Conservation (phyloP, 768 basidiomycete species). For the Kwoniella shandongensis region DNA sequence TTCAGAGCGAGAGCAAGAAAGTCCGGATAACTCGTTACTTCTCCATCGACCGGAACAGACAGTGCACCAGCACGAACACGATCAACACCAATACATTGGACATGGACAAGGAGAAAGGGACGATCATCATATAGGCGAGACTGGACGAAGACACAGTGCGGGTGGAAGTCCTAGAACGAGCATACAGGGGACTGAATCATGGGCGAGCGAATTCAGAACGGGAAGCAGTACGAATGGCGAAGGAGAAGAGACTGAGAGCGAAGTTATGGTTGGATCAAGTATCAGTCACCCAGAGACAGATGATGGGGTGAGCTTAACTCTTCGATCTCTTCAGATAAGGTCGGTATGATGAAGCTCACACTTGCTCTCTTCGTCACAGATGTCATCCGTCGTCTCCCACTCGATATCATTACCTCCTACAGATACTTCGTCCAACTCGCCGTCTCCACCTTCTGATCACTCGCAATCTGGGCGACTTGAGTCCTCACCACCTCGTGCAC, state of each 20-base stretch:
- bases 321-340: too few relatives aligned
- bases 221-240: constrained; percentile 1
- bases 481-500: constrained; percentile 20
- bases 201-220: constrained; percentile 42
- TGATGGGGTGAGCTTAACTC: constrained; percentile 34
- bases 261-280: constrained; percentile 12
- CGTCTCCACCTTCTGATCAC: constrained; percentile 37
- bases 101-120: not conserved
- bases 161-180: constrained; percentile 17
- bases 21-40: constrained; percentile 18
- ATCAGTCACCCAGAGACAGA: constrained; percentile 29
- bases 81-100: too few relatives aligned
- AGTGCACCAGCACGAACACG: too few relatives aligned
- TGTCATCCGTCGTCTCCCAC: constrained; percentile 38
- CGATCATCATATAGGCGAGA: not conserved
- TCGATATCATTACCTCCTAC: constrained; percentile 45
- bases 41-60: not conserved
- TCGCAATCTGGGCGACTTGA: constrained; percentile 30
- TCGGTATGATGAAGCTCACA: not conserved
- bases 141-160: not conserved
- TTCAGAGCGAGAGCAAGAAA: not conserved
- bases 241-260: constrained; percentile 16
- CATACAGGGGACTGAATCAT: constrained; percentile 14
- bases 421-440: constrained; percentile 40
- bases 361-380: constrained; percentile 14